A percentile compares a stretch with the other conserved stretches of the same genome.
Conservation (phyloP, 805 yeast genomes). For the Sugiyamaella floridensis region DNA sequence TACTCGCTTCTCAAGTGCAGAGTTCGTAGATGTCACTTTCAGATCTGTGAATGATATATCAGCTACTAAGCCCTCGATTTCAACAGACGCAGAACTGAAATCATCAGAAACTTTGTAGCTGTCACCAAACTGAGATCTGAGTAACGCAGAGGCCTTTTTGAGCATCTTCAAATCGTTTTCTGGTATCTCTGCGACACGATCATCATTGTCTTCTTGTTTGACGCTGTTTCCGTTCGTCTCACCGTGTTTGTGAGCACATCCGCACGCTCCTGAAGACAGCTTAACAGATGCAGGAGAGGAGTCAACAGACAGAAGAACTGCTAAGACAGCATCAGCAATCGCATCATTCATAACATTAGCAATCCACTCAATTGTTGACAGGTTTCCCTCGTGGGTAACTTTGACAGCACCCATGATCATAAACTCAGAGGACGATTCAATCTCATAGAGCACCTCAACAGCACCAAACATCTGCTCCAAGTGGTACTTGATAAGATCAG, state of each 20-base stretch:
- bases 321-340: conserved; percentile 88
- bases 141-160: conserved; percentile 51
- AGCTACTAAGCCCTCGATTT: conserved; percentile 73
- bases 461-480: conserved; percentile 92
- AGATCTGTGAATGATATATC: conserved; percentile 55
- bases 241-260: conserved; percentile 18
- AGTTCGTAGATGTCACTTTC: conserved; percentile 64
- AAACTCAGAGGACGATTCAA: conserved; percentile 28
- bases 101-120: conserved; percentile 39
- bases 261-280: conserved; percentile 53
- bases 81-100: conserved; percentile 46
- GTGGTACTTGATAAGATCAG: conserved; percentile 80
- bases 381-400: conserved; percentile 41
- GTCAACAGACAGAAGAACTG: conserved; percentile 85
- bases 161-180: conserved; percentile 19
- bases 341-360: conserved; percentile 87
- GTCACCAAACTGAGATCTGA: conserved; percentile 86
- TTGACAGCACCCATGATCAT: conserved; percentile 60
- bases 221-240: neutral
- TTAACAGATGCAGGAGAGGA: conserved; percentile 94
- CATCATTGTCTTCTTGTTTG: neutral
- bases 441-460: conserved; percentile 56
- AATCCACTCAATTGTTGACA: conserved; percentile 78
- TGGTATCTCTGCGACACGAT: conserved; percentile 15
- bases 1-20: conserved; percentile 73